A percentile compares a stretch with the other conserved stretches of the same genome.
phyloP scores from a whole-genome alignment of 805 yeast species.

The Candida vaughaniae region DNA sequence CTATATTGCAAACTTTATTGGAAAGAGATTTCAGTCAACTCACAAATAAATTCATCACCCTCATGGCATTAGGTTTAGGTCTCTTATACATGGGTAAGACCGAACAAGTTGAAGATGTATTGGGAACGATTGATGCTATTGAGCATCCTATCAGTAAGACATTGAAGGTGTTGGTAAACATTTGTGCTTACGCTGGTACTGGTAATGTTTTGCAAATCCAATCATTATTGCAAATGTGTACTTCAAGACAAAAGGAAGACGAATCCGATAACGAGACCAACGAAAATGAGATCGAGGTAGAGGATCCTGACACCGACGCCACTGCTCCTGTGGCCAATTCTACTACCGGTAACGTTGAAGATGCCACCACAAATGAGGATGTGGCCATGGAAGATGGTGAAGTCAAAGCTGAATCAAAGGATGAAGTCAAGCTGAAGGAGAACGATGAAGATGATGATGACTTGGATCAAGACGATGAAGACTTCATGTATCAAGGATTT shows the following conservation, averaged over 20 bases:
- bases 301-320: constrained; percentile 27
- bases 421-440: constrained; percentile 16
- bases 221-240: constrained; percentile 82
- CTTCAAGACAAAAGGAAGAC: constrained; percentile 64
- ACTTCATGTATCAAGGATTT: constrained; percentile 70
- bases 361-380: constrained; percentile 12
- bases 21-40: constrained; percentile 81
- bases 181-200: constrained; percentile 95
- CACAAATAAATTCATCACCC: constrained; percentile 82
- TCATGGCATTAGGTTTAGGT: constrained; percentile 90
- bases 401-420: constrained; percentile 16
- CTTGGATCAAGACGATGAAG: constrained; percentile 42
- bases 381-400: constrained; percentile 33
- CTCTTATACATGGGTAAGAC: constrained; percentile 89
- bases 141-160: constrained; percentile 92
- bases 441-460: constrained; percentile 31
- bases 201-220: constrained; percentile 96
- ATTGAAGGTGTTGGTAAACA: constrained; percentile 82
- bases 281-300: constrained; percentile 30
- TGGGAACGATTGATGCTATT: constrained; percentile 91
- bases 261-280: constrained; percentile 55
- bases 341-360: constrained; percentile 12
- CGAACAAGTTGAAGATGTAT: constrained; percentile 89
- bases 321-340: constrained; percentile 24
- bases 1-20: constrained; percentile 83